A percentile compares a stretch with the other conserved stretches of the same genome.
phyloP scores from a whole-genome alignment of 2,329 filamentous ascomycete genomes.

The Arthrobotrys iridis region DNA sequence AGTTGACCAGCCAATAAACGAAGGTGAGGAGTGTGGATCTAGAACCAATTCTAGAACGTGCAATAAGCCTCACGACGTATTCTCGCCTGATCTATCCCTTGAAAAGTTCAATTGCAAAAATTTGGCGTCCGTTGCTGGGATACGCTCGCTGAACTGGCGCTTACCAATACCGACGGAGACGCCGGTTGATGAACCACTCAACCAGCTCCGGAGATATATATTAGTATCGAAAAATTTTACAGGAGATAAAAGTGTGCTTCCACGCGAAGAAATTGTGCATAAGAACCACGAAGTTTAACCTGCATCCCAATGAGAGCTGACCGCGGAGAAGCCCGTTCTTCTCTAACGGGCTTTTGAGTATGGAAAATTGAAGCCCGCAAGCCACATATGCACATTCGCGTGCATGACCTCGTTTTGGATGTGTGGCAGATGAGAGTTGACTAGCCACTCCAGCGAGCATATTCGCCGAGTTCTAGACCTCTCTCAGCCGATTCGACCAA shows the following conservation, averaged over 20 bases:
- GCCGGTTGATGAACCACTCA: constrained; percentile 2
- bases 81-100: too few relatives aligned
- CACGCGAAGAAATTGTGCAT: constrained; percentile 24
- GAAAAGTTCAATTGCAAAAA: too few relatives aligned
- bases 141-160: background rate
- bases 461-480: constrained; percentile 52
- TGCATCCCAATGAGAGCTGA: background rate
- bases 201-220: constrained; percentile 35
- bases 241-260: constrained; percentile 1
- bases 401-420: constrained; percentile 31
- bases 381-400: constrained; percentile 49
- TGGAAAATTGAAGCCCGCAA: constrained; percentile 19
- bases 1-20: constrained; percentile 30
- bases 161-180: constrained; percentile 17
- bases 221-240: constrained; percentile 1
- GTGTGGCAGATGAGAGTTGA: constrained; percentile 40
- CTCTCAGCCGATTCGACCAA: constrained; percentile 10
- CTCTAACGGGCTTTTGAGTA: background rate
- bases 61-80: background rate
- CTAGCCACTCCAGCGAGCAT: background rate
- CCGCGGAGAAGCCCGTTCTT: constrained; percentile 13
- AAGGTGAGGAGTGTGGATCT: background rate
- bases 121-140: constrained; percentile 30
- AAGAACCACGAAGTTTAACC: background rate
- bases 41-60: background rate